phyloP scores from a whole-genome alignment of 2,329 filamentous ascomycete genomes.

The Triangularia setosa region DNA sequence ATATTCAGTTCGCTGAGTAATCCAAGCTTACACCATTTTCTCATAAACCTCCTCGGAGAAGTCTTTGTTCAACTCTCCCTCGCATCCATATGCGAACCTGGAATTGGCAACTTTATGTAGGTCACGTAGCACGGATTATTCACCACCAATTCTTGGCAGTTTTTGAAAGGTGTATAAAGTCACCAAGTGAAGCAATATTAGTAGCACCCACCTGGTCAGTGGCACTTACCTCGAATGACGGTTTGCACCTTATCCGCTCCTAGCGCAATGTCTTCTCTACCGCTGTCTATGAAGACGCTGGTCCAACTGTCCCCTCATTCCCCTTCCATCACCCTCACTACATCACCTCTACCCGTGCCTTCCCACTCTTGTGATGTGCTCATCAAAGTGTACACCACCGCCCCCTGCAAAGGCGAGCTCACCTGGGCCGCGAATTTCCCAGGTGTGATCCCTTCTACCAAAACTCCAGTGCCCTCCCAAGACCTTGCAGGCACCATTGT shows the following conservation, averaged over 20 bases:
- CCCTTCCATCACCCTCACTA: constrained; percentile 26
- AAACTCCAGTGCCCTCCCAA: constrained; percentile 30
- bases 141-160: background rate
- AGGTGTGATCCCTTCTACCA: constrained; percentile 22
- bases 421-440: constrained; percentile 28
- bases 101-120: background rate
- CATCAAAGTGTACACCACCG: constrained; percentile 31
- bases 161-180: background rate
- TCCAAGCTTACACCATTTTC: background rate
- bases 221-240: background rate
- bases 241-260: background rate
- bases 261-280: constrained; percentile 13
- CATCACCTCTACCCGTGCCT: constrained; percentile 24
- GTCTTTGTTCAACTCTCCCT: background rate
- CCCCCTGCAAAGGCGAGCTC: constrained; percentile 33
- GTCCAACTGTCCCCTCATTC: constrained; percentile 32
- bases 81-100: background rate
- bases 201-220: background rate
- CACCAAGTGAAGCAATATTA: background rate
- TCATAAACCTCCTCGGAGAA: background rate
- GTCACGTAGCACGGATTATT: constrained; percentile 1
- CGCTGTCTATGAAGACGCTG: constrained; percentile 24
- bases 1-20: background rate
- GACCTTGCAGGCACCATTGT: constrained; percentile 39
- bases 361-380: constrained; percentile 29